A percentile compares a stretch with the other conserved stretches of the same genome.
phyloP scores from a whole-genome alignment of 202 grass and related monocot genomes.

The Schoenoplectus tabernaemontani region DNA sequence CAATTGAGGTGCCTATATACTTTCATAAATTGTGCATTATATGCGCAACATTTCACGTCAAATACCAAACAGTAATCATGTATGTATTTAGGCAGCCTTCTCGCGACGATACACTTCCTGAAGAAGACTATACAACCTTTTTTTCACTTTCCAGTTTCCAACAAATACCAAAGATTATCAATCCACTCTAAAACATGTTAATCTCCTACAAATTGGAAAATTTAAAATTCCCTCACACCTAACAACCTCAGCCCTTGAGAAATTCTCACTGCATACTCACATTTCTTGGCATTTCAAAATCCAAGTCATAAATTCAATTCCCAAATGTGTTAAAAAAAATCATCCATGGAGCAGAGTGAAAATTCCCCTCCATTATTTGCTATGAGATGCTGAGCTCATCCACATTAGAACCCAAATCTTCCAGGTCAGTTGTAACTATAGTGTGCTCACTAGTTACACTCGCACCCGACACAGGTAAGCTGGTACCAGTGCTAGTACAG shows the following conservation, averaged over 20 bases:
- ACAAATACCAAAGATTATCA: slow-evolving; percentile 4
- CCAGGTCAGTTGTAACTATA: slow-evolving; percentile 18
- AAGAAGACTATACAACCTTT: neutral
- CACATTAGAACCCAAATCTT: slow-evolving; percentile 29
- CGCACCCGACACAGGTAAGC: slow-evolving; percentile 12
- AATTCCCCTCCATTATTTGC: slow-evolving; percentile 16
- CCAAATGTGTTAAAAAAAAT: neutral
- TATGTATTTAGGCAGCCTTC: neutral
- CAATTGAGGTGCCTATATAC: neutral
- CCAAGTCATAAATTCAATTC: neutral
- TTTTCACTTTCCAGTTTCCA: neutral
- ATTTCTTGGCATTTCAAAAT: neutral
- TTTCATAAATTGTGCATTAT: neutral
- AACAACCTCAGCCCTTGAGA: neutral
- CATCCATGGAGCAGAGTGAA: neutral
- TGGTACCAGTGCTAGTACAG: slow-evolving; percentile 9
- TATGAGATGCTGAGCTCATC: slow-evolving; percentile 70
- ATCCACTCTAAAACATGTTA: slow-evolving; percentile 13
- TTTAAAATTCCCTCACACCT: neutral
- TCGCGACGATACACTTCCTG: neutral
- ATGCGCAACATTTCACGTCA: neutral
- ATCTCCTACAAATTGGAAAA: slow-evolving; percentile 8
- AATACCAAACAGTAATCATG: neutral
- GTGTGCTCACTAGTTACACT: neutral
- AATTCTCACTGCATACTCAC: slow-evolving; percentile 5